Evolutionary conservation across 306 rosid genomes (phyloP).

Genomic region (Dryas octopetala): DNA sequence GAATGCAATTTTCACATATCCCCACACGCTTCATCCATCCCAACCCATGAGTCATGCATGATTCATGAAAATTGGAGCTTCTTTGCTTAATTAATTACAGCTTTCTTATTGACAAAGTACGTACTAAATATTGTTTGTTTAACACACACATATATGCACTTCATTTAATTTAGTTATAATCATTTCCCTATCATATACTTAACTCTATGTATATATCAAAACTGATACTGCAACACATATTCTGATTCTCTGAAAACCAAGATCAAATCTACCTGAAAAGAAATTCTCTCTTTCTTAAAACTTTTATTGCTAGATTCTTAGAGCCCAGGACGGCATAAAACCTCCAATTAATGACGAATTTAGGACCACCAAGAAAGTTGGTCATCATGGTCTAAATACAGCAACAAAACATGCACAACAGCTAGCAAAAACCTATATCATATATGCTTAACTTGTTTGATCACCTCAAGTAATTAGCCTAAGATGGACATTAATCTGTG

Average conservation of each 20-base stretch:
- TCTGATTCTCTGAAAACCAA: too few species aligned
- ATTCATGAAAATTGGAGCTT: constrained; percentile 35
- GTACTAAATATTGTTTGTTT: constrained; percentile 11
- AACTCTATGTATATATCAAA: neutral
- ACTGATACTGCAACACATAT: too few species aligned
- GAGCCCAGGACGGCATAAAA: constrained; percentile 8
- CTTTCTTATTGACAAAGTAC: constrained; percentile 19
- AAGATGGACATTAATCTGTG: neutral
- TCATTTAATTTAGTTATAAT: neutral
- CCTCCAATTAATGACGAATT: neutral
- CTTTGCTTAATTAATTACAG: constrained; percentile 38
- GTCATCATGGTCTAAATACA: neutral
- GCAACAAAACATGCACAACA: neutral
- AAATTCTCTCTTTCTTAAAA: too few species aligned
- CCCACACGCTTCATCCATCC: constrained; percentile 65
- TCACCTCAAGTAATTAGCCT: constrained; percentile 5
- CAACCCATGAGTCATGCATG: constrained; percentile 20
- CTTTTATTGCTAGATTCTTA: neutral
- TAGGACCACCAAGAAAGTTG: constrained; percentile 1
- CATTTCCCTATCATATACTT: neutral
- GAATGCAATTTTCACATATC: constrained; percentile 35
- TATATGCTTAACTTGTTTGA: neutral
- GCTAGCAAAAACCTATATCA: neutral
- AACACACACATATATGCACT: neutral
- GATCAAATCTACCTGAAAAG: too few species aligned